Evolutionary conservation across 345 rosid species (phyloP).

Genomic region (Conringia planisiliqua): DNA sequence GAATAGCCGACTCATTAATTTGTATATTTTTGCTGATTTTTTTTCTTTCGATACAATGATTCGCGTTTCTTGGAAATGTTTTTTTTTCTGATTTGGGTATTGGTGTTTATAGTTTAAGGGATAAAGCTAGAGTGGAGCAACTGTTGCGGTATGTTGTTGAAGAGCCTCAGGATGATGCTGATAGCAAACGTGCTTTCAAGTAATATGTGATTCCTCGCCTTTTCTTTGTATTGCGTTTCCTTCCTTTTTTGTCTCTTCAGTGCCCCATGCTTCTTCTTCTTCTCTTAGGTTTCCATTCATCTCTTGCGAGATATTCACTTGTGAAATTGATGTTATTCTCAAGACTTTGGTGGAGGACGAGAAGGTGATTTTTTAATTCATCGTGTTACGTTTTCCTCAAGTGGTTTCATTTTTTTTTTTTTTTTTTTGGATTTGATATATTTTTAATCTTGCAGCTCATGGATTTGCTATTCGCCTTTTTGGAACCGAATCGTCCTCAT

Average conservation of each 20-base stretch:
- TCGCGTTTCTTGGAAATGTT: neutral
- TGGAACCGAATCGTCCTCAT: slow-evolving; percentile 81
- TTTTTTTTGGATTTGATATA: neutral
- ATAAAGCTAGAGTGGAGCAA: slow-evolving; percentile 81
- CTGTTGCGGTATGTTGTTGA: slow-evolving; percentile 67
- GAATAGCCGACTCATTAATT: slow-evolving; percentile 85
- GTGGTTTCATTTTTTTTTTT: neutral
- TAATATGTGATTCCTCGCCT: slow-evolving; percentile 25
- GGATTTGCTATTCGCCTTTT: slow-evolving; percentile 81
- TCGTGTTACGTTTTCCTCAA: neutral
- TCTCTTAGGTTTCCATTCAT: slow-evolving; percentile 80
- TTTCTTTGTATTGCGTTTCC: neutral
- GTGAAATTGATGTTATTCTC: slow-evolving; percentile 93
- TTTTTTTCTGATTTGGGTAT: slow-evolving; percentile 14
- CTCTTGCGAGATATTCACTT: slow-evolving; percentile 92
- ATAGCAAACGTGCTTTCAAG: slow-evolving; percentile 80
- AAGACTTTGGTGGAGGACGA: slow-evolving; percentile 89
- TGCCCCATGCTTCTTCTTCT: neutral
- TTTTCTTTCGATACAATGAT: neutral
- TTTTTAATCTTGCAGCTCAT: slow-evolving; percentile 50
- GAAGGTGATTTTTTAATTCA: slow-evolving; percentile 43
- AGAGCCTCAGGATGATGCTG: slow-evolving; percentile 80
- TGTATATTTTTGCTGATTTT: slow-evolving; percentile 30
- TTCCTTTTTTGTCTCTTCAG: neutral
- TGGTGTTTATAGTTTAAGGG: slow-evolving; percentile 57